Evolutionary conservation across 2,329 filamentous ascomycete genomes (phyloP), one percentile per base, ranked within the genome.

Genomic region (Aspergillus tubingensis): DNA sequence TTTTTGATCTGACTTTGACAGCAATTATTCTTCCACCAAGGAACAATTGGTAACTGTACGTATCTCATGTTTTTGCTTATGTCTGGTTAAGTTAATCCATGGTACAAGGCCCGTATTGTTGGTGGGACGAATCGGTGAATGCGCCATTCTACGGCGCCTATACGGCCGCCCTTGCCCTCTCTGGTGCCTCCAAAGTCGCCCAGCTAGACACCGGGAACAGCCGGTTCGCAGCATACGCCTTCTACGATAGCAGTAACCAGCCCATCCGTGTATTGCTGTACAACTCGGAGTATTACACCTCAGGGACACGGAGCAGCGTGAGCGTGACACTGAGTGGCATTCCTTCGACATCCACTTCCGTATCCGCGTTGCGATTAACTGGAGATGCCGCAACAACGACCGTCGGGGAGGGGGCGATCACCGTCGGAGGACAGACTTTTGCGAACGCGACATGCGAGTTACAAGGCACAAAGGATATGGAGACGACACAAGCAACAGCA

Each of bases 71-170:
- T n/a, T 15, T 5, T n/a, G 1, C 15, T 19, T 7, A 1, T 11
- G 8, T n/a, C 0, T 15, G 13, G n/a, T 23, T 11, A 52, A 25
- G n/a, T 25, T 43, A 36, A 32, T 11, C 13, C 6, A n/a, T 10
- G 10, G 5, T 15, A 2, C 13, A 13, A 76, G 73, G 72, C 62
- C 76, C 79, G 62, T 82, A 82, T 65, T 81, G 79, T 68, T 82
- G 77, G 74, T 82, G 78, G 76, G 79, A 78, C 2, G 72, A 78
- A 3, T 75, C 70, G 44, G 83, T 83, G 75, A 81, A 81, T 0
- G 76, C 80, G 0, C 81, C 83, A 0, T 85, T 83, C 66, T 84
- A 82, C 58, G 82, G 82, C 3, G 82, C 82, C 0, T 81, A 80
- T 50, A 78, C 78, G 3, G 81, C 81, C 1, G 76, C 78, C 2